Base-by-base conservation (phyloP, 2,329 filamentous ascomycete genomes). In the Epichloe hybrida region DNA sequence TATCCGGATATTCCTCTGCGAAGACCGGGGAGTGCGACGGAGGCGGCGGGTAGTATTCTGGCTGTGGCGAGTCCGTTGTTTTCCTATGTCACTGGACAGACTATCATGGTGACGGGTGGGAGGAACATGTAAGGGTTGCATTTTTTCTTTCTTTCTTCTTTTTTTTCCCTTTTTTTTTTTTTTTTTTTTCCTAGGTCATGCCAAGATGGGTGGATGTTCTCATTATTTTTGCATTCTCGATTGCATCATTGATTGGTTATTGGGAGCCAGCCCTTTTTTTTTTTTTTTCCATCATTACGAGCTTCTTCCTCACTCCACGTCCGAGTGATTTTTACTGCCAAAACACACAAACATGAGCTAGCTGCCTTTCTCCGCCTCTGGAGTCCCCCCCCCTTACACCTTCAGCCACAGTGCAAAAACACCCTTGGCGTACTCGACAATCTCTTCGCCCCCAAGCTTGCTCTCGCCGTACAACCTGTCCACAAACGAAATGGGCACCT, bases 401-500 rank as follows among this genome's bases (percentile, higher is more conserved):
- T 84, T 88, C 62, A 86, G 69, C 86, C 86, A 93, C 59, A 93
- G 69, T 55, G 71, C 80, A 56, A 90, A 66, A 38, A 93, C 84
- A 3, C 86, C 87, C 75, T 95, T 95, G 48, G 89, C 83, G 68
- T 97, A 98, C 70, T 96, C 88, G 51, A 94, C 87, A 70, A 98
- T 96, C 76, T 98, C 93, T 63, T 90, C 85, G 1, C 88, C 88
- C 23, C 91, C 90, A 49, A 98, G 76, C 76, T 97, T 98, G 65
- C 84, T 89, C 73, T 95, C 91, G 35, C 93, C 93, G 66, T 95
- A 98, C 45, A 98, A 69, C 52, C 93, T 81, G 68, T 98, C 94
- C 40, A 97, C 93, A 67, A 98, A 98, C 23, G 81, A 87, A 59
- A 98, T 98, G 12, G 93, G 93, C 54, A 95, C 91, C 75, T 98